Conservation (phyloP, 352 stramenopile species). For the Pythium coloratum region DNA sequence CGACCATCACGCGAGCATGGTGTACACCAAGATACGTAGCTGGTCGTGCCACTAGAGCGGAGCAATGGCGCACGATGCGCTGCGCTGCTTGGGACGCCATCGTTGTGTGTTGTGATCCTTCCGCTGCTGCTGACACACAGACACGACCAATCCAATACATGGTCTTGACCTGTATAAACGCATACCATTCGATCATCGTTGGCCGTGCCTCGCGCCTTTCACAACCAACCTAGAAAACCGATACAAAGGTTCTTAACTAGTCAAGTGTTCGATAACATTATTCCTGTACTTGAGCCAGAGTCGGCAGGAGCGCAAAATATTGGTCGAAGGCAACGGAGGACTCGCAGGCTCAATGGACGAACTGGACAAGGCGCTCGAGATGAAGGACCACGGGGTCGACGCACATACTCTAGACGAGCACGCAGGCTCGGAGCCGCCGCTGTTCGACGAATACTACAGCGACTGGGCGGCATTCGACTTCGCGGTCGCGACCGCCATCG, state of each 20-base stretch:
- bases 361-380: constrained; percentile 23
- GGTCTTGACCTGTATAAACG: constrained; percentile 14
- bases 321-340: not conserved
- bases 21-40: not conserved
- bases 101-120: not conserved
- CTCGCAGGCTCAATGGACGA: constrained; percentile 18
- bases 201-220: not conserved
- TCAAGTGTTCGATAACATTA: not conserved
- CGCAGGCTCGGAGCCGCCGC: constrained; percentile 24
- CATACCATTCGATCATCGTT: constrained; percentile 11
- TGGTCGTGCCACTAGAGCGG: not conserved
- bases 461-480: constrained; percentile 73
- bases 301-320: not conserved
- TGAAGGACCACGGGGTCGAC: constrained; percentile 9
- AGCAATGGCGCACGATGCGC: constrained; percentile 15
- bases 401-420: not conserved
- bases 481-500: constrained; percentile 57
- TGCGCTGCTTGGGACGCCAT: constrained; percentile 16
- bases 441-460: constrained; percentile 77
- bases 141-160: constrained; percentile 18
- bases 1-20: not conserved
- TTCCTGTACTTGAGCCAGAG: not conserved
- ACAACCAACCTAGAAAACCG: not conserved
- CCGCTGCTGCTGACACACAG: constrained; percentile 14
- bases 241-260: constrained; percentile 1